Base-by-base conservation (phyloP, 768 basidiomycete species). In the Phlegmacium glaucopus region DNA sequence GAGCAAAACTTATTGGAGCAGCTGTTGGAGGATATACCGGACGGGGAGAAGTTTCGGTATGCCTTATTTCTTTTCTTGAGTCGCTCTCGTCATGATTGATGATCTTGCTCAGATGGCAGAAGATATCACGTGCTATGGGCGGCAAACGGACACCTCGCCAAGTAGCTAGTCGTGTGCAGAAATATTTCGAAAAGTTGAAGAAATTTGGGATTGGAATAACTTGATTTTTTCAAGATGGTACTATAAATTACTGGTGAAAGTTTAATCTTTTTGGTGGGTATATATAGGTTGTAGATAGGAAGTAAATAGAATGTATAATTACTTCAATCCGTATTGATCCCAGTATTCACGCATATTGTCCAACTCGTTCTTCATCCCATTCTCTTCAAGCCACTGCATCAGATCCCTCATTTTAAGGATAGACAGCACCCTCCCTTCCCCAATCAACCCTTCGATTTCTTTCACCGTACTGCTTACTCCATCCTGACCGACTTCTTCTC, bases 81-180 rank as follows among this genome's bases (percentile, higher is more conserved):
- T 32, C n/a, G 3, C 10, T 34, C n/a, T 11, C 10, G 10, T 34
- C 32, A 6, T 6, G 11, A n/a, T 34, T 34, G 10, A 3, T 34
- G 32, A 22, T 22, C 32, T 3, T 34, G 8, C 40, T 17, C 56
- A 90, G 88, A 44, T 91, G 85, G 85, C 73, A 81, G 46, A 87
- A 88, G 64, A 91, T 91, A 43, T 91, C 89, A 11, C 70, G 75
- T 44, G 90, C 86, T 29, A 92, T 92, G 90, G 72, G 80, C 40
- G 89, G 89, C 1, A 72, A 72, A 37, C 68, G 89, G 48, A 90
- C 90, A 4, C 82, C 89, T 4, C 69, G 88, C 50, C 90, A 92
- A 69, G 90, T 92, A n/a, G 88, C 88, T 30, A 90, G 87, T 68
- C 78, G 88, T 13, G 89, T 92, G 45, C 90, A 92, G 57, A 92